Percentiles rank a stretch among this genome's conserved stretches.
Evolutionary conservation across 768 basidiomycete genomes (phyloP).

Genomic region (Suillus alpinus): DNA sequence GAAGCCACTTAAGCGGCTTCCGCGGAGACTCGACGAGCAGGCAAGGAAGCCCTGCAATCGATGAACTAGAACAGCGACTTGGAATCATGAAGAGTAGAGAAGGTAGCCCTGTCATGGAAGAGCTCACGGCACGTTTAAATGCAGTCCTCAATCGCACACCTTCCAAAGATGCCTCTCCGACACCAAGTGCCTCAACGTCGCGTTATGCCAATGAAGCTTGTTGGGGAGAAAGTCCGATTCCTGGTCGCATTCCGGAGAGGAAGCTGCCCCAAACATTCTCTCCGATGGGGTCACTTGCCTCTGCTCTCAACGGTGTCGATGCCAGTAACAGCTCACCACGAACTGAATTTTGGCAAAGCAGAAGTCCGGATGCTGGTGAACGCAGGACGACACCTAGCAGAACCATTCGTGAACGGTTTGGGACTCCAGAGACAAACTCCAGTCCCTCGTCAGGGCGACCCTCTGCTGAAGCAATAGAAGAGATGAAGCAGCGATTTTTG

Average conservation of each 20-base stretch:
- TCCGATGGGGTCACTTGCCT: conserved; percentile 1
- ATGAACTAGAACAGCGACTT: conserved; percentile 60
- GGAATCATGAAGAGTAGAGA: conserved; percentile 54
- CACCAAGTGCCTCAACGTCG: conserved; percentile 20
- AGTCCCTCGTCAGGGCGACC: conserved; percentile 20
- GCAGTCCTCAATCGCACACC: conserved; percentile 37
- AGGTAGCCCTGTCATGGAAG: conserved; percentile 52
- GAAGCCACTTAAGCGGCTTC: conserved; percentile 45
- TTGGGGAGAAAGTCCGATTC: conserved; percentile 22
- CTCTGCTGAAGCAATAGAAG: conserved; percentile 52
- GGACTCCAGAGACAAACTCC: conserved; percentile 13
- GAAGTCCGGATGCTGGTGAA: conserved; percentile 11
- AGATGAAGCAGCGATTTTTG: conserved; percentile 61
- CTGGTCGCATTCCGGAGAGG: conserved; percentile 21
- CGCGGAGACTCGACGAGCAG: conserved; percentile 40
- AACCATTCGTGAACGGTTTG: conserved; percentile 11
- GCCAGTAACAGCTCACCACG: background rate
- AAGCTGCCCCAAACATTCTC: conserved; percentile 15
- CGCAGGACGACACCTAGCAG: conserved; percentile 11
- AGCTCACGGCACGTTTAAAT: conserved; percentile 45
- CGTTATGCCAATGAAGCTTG: conserved; percentile 16
- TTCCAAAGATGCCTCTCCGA: conserved; percentile 24
- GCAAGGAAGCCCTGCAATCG: conserved; percentile 60
- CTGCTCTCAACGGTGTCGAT: conserved; percentile 6
- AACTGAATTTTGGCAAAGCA: background rate